These are phyloP conservation scores for Candida tammaniensis DNA, from an alignment of 805 yeast species.

Conservation along the genomic window DNA sequence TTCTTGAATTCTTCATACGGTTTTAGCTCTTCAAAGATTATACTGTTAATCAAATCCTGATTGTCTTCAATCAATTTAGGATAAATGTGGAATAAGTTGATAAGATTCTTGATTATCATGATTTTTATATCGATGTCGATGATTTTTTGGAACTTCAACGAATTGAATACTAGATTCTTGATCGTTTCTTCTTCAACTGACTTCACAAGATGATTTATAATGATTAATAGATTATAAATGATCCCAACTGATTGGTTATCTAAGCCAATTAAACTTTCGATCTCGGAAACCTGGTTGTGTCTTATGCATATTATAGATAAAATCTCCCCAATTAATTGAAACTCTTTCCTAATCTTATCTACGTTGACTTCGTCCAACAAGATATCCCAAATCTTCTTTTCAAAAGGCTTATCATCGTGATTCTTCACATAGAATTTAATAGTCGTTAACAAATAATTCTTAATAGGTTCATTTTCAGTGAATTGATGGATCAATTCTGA, in stretches of 20 bases:
- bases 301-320: slow-evolving; percentile 24
- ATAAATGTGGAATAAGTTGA: slow-evolving; percentile 11
- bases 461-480: slow-evolving; percentile 8
- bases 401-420: slow-evolving; percentile 23
- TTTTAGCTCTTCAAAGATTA: slow-evolving; percentile 51
- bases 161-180: slow-evolving; percentile 13
- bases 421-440: slow-evolving; percentile 20
- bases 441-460: slow-evolving; percentile 17
- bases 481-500: slow-evolving; percentile 36
- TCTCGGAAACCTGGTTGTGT: slow-evolving; percentile 15
- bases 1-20: slow-evolving; percentile 58
- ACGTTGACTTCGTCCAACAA: slow-evolving; percentile 13
- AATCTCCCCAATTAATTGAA: slow-evolving; percentile 36
- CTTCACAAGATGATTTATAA: slow-evolving; percentile 25
- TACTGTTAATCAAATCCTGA: slow-evolving; percentile 35
- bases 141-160: slow-evolving; percentile 22
- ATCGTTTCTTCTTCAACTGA: slow-evolving; percentile 12
- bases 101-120: slow-evolving; percentile 12
- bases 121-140: slow-evolving; percentile 49
- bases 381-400: slow-evolving; percentile 17
- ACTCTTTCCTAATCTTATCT: slow-evolving; percentile 12
- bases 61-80: slow-evolving; percentile 16
- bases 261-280: slow-evolving; percentile 11
- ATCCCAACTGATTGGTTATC: slow-evolving; percentile 13
- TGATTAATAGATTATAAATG: slow-evolving; percentile 30